Conservation (phyloP, 257 asterid genomes). For the Capsicum chinense region DNA sequence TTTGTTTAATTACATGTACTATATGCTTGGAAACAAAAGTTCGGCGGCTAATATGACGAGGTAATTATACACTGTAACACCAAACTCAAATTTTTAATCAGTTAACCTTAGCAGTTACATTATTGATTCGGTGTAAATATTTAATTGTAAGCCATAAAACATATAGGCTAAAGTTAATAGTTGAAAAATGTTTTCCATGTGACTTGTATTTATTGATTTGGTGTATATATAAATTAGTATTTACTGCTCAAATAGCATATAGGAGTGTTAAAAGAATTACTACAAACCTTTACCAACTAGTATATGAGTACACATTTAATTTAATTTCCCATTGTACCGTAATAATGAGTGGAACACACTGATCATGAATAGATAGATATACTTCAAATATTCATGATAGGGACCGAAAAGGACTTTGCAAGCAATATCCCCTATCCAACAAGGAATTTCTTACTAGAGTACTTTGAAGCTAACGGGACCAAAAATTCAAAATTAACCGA, state of each 20-base stretch:
- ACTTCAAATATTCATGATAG: constrained; percentile 17
- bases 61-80: background rate
- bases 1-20: background rate
- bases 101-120: background rate
- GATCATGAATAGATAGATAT: too few species aligned
- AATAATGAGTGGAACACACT: background rate
- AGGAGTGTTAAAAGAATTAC: too few species aligned
- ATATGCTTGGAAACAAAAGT: background rate
- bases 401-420: background rate
- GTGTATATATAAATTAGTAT: too few species aligned
- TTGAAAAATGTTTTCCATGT: background rate
- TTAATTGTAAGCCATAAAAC: too few species aligned
- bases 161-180: too few species aligned
- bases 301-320: background rate
- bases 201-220: background rate
- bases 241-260: too few species aligned
- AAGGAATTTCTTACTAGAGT: background rate
- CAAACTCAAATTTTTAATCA: background rate
- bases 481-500: background rate
- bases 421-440: background rate
- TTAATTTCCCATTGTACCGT: background rate
- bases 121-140: too few species aligned
- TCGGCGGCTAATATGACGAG: background rate
- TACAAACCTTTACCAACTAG: too few species aligned
- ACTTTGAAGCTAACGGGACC: background rate